Evolutionary conservation across 73 alveolate genomes (phyloP).

Genomic region (Breviolum minutum): DNA sequence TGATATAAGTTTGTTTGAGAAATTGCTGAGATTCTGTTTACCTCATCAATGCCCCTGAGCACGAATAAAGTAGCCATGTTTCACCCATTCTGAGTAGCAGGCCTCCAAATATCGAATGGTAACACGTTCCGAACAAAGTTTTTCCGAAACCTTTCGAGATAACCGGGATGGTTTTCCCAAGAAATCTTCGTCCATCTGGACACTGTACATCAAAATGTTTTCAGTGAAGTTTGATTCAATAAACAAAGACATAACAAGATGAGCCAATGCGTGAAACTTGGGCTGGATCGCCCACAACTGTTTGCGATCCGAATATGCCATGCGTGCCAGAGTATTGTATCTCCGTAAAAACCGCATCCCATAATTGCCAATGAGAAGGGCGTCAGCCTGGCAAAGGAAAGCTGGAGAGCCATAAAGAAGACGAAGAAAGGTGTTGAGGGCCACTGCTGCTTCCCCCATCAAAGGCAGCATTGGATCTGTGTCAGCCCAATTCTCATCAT

Average conservation of each 20-base stretch:
- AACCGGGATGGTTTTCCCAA: background rate
- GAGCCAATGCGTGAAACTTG: background rate
- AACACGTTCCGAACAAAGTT: background rate
- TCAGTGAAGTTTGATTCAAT: background rate
- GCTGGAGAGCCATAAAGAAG: background rate
- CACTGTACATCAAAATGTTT: background rate
- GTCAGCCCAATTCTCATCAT: background rate
- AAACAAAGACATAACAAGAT: background rate
- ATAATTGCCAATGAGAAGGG: background rate
- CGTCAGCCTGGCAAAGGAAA: background rate
- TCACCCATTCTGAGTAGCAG: background rate
- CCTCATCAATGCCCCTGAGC: background rate
- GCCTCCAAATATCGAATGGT: background rate
- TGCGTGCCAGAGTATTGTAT: background rate
- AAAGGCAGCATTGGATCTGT: background rate
- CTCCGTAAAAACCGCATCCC: background rate
- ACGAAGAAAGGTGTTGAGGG: background rate
- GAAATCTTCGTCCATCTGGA: conserved; percentile 14
- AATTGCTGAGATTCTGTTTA: background rate
- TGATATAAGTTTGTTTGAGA: background rate
- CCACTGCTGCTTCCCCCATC: background rate
- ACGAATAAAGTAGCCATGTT: background rate
- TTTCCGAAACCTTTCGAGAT: background rate
- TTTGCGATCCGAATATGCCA: background rate
- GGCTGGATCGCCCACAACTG: background rate